Evolutionary conservation across 106 monocot species (phyloP), one percentile per base, ranked within the genome.

Genomic region (Chionographis japonica): DNA sequence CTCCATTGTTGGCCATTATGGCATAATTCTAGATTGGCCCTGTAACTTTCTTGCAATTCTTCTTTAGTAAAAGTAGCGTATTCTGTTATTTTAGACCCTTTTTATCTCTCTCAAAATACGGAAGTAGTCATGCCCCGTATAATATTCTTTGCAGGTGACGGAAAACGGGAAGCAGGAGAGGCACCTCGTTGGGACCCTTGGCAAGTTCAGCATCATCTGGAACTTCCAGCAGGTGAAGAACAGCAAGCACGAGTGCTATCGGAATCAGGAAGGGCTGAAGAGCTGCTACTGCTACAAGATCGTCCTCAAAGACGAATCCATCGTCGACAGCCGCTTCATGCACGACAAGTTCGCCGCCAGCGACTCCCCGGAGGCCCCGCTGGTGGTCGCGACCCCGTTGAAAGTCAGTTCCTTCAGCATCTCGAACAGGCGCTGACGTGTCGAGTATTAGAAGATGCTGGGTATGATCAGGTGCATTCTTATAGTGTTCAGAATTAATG

Each of bases 261-360:
- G 68, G 12, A 72, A 88, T 65, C 94, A 88, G 73, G 82, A 90
- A 66, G 94, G 94, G 2, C 71, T 94, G n/a, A 94, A 95, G 79
- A 95, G 85, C 56, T 91, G 94, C 72, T 95, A 95, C 72, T 95
- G 94, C 71, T 91, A 95, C 83, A 88, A 83, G 60, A 86, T 95
- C 38, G 88, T 95, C 35, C 85, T 73, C 52, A 95, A 78, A 66
- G 88, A 95, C 12, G 85, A 88, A 63, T 94, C 94, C 61, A 94
- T 94, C 12, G 90, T 94, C 0, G 94, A 85, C 68, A 94, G 94
- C 77, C 80, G 88, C 13, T 94, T 94, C 81, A 94, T 95, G 95
- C 95, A 91, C 14, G 95, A 95, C 46, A 91, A 91, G 58, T 95
- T 88, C 58, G 80, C 90, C 8, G 70, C 64, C 6, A 78, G 67